These are phyloP conservation scores for Ogataea wickerhamii DNA, from an alignment of 805 yeast genomes.

Conservation along the genomic window DNA sequence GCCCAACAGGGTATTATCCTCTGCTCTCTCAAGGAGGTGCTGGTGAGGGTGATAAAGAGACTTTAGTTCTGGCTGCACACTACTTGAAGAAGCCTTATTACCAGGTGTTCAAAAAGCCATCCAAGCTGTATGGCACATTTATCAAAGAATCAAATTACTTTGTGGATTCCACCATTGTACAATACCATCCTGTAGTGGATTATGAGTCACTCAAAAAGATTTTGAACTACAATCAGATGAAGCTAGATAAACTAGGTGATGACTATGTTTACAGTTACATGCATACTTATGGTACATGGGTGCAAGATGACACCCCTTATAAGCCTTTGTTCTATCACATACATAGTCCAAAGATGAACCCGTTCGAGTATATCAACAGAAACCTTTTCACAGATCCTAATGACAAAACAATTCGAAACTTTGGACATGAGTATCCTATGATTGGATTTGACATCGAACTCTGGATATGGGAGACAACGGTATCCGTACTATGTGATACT, in stretches of 20 bases:
- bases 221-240: slow-evolving; percentile 6
- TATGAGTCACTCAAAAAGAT: slow-evolving; percentile 19
- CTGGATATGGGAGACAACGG: slow-evolving; percentile 24
- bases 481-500: slow-evolving; percentile 21
- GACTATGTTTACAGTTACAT: slow-evolving; percentile 18
- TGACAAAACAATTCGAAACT: slow-evolving; percentile 13
- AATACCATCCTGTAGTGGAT: slow-evolving; percentile 28
- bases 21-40: slow-evolving; percentile 57
- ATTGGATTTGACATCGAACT: slow-evolving; percentile 23
- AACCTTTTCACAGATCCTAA: slow-evolving; percentile 17
- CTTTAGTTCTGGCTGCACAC: slow-evolving; percentile 63
- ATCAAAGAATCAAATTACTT: slow-evolving; percentile 19
- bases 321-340: slow-evolving; percentile 35
- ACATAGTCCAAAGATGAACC: slow-evolving; percentile 47
- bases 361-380: slow-evolving; percentile 32
- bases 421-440: slow-evolving; percentile 18
- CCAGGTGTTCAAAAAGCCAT: slow-evolving; percentile 40
- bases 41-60: slow-evolving; percentile 82
- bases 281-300: slow-evolving; percentile 14
- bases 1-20: slow-evolving; percentile 58
- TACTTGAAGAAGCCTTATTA: slow-evolving; percentile 44
- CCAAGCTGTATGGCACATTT: slow-evolving; percentile 24
- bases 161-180: slow-evolving; percentile 30
- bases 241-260: slow-evolving; percentile 6
- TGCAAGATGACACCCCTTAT: slow-evolving; percentile 15